These are phyloP conservation scores for Didymosphaeria variabile DNA, from an alignment of 2,329 filamentous ascomycete genomes.

Conservation along the genomic window DNA sequence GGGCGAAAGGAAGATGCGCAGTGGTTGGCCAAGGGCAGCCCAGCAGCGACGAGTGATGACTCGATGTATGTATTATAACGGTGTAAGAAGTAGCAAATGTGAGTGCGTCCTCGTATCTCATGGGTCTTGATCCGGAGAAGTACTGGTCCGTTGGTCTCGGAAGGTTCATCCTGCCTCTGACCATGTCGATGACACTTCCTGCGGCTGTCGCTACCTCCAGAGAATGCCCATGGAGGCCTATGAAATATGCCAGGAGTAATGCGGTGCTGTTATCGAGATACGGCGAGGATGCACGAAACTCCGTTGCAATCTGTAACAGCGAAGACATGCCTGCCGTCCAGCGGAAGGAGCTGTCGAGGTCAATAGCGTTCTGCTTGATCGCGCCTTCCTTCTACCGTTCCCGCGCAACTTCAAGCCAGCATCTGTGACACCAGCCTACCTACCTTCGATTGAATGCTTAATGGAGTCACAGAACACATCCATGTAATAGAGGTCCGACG, in stretches of 20 bases:
- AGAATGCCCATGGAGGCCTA: too few relatives aligned
- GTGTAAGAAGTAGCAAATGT: slow-evolving; percentile 69
- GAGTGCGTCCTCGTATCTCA: slow-evolving; percentile 59
- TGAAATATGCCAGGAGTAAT: too few relatives aligned
- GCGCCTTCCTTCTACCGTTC: neutral
- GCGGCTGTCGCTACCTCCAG: too few relatives aligned
- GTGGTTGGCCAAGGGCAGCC: slow-evolving; percentile 57
- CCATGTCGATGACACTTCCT: slow-evolving; percentile 32
- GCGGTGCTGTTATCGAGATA: too few relatives aligned
- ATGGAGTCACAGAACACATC: neutral
- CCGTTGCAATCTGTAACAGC: neutral
- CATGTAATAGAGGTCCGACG: neutral
- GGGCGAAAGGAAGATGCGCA: slow-evolving; percentile 63
- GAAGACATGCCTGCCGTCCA: neutral
- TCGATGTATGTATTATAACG: slow-evolving; percentile 23
- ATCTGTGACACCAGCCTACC: neutral
- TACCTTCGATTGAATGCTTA: neutral
- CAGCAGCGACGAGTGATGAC: slow-evolving; percentile 28
- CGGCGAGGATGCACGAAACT: neutral
- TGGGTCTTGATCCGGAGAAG: slow-evolving; percentile 46
- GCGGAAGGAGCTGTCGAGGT: neutral
- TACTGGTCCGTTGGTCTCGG: slow-evolving; percentile 55
- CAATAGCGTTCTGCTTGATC: neutral
- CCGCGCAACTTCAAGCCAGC: neutral
- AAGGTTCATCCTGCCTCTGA: slow-evolving; percentile 22